Base-by-base conservation (phyloP, 179 eudicot genomes). In the Silene coronaria region DNA sequence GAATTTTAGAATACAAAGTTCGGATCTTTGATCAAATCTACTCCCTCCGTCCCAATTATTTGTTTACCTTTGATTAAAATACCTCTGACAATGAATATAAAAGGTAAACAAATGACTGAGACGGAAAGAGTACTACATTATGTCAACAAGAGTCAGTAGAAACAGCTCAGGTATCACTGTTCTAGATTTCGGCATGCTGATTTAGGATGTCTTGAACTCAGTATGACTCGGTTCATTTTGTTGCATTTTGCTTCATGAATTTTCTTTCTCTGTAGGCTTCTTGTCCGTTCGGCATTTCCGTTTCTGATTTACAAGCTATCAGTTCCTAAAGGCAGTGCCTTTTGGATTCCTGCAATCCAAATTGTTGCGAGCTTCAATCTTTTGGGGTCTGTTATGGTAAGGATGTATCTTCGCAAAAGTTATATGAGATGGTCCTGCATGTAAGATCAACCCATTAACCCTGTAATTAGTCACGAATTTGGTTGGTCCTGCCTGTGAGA, bases 321-420 rank as follows among this genome's bases (percentile, higher is more conserved):
- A n/a, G 76, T 84, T 69, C 90, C 97, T 61, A 89, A 87, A 84
- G 91, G 97, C 76, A 93, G 97, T 78, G 86, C 88, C 69, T 86
- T 93, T 81, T 93, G 95, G 98, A 85, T 93, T 76, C 90, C 91
- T 3, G 83, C 84, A 11, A 74, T 88, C 76, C 95, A 93, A 83
- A 84, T 91, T 76, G 8, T 91, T 66, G 91, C 97, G 22, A 93
- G 98, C 88, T 84, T 93, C 73, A 79, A 83, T 77, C 89, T 93
- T 58, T 75, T 93, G 75, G 65, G 83, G 68, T 88, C 98, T 9
- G 75, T 87, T 78, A 89, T 85, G 92, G 98, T 93, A 85, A 75
- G 81, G 3, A 46, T 45, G 65, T 9, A 51, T 73, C n/a, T 51
- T 21, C 57, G 4, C 48, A 42, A 38, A 5, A 38, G 46, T 38